Evolutionary conservation across 2,329 filamentous ascomycete species (phyloP), one percentile per base, ranked within the genome.

Genomic region (Cadophora gregata): DNA sequence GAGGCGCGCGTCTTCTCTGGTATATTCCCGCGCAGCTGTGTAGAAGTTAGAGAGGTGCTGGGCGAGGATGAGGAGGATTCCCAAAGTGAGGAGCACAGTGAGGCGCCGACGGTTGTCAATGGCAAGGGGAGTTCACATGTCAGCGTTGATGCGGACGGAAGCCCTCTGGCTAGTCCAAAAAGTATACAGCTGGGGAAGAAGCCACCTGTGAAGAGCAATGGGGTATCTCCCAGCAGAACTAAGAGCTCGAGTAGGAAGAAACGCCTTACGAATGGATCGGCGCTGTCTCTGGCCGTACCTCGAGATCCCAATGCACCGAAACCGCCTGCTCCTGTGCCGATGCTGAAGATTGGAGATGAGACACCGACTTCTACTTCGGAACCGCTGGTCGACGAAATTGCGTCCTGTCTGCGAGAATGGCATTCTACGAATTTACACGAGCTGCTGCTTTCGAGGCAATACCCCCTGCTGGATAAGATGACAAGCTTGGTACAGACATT

Each of bases 1-100:
- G 95, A 98, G 81, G 93, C 95, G 67, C 89, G 96, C 71, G 96
- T 99, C 66, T 99, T 98, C 78, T 97, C 94, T n/a, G 96, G 96
- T 74, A 97, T 99, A 75, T 99, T 99, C 77, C 96, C 96, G 12
- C 87, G 92, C 71, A 96, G 90, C 78, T 99, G 95, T 75, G 95
- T 99, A 66, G 93, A 99, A 79, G 90, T 99, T 67, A 89, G 95
- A 71, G 96, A 99, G 81, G 89, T 97, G 63, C 85, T 99, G 42
- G 93, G 92, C 67, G 93, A 95, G 68, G 81, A 83, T 5, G 89
- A 91, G 63, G 83, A 86, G 14, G 77, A 75, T 8, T 76, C 75
- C 2, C 80, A 81, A 38, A 76, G 64, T n/a, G 67, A 69, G 50
- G 68, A 38, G 3, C 67, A 69, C 7, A 61, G 63, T 38, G 68